These are phyloP conservation scores for Endocalyx cinctus DNA, from an alignment of 2,329 filamentous ascomycete genomes.

Conservation along the genomic window DNA sequence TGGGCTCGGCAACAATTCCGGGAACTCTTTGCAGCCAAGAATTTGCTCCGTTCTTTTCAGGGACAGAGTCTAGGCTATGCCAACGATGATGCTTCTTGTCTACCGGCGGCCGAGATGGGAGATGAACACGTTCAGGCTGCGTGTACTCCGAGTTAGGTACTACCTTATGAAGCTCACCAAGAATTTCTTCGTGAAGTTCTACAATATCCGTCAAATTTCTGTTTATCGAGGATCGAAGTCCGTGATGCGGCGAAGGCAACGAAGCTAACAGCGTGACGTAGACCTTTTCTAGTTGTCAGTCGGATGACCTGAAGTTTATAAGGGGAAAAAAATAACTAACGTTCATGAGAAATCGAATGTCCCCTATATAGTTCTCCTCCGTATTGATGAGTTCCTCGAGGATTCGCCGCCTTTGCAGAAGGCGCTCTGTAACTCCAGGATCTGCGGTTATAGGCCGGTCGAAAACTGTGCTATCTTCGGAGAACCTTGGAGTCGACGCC, in stretches of 20 bases:
- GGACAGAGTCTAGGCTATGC: constrained; percentile 43
- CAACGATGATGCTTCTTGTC: constrained; percentile 38
- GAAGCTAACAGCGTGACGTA: constrained; percentile 72
- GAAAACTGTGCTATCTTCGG: constrained; percentile 59
- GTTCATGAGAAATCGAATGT: constrained; percentile 81
- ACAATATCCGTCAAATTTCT: constrained; percentile 76
- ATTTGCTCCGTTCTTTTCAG: constrained; percentile 33
- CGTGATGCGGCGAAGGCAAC: constrained; percentile 59
- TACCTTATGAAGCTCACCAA: constrained; percentile 66
- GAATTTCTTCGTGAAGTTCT: constrained; percentile 75
- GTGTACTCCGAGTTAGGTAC: constrained; percentile 66
- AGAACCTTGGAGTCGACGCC: constrained; percentile 53
- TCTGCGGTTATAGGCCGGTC: constrained; percentile 56
- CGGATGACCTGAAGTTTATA: background rate
- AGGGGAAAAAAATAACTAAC: constrained; percentile 42
- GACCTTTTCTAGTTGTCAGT: constrained; percentile 46
- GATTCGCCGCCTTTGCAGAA: constrained; percentile 71
- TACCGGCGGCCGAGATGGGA: constrained; percentile 13
- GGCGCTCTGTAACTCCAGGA: constrained; percentile 64
- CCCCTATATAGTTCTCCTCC: constrained; percentile 83
- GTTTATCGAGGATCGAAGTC: constrained; percentile 68
- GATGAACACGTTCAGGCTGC: constrained; percentile 33
- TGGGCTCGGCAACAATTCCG: constrained; percentile 53
- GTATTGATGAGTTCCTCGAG: constrained; percentile 82
- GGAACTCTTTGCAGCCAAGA: constrained; percentile 42